phyloP scores from a whole-genome alignment of 768 basidiomycete species.

The Macrolepiota dolichaula region DNA sequence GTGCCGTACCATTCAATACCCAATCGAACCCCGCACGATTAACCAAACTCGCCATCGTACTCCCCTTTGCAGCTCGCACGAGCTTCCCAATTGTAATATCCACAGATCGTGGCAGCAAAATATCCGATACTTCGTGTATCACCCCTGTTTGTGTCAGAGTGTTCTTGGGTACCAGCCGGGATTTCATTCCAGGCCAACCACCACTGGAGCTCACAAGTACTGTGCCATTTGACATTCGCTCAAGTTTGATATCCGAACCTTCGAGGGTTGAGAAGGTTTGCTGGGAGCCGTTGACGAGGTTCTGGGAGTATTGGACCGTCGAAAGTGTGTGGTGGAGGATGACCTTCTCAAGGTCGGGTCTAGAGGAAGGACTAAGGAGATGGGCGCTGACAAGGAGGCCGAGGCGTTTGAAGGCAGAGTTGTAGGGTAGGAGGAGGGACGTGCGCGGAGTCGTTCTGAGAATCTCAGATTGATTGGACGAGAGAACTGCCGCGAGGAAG shows the following conservation, averaged over 20 bases:
- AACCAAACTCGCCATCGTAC: conserved; percentile 84
- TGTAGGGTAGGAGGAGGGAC: conserved; percentile 85
- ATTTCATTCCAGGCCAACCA: conserved; percentile 72
- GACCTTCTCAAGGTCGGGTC: conserved; percentile 76
- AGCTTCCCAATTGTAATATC: conserved; percentile 88
- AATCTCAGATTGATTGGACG: conserved; percentile 74
- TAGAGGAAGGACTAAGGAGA: conserved; percentile 75
- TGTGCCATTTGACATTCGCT: conserved; percentile 50
- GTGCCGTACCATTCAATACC: conserved; percentile 82
- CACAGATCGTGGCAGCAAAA: conserved; percentile 85
- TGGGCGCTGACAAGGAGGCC: conserved; percentile 84
- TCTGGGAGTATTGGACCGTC: conserved; percentile 68
- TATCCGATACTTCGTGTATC: conserved; percentile 82
- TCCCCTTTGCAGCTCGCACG: conserved; percentile 82
- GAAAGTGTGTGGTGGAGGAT: conserved; percentile 85
- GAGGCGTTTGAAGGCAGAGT: conserved; percentile 83
- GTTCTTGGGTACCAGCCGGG: conserved; percentile 56
- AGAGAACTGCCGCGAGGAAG: conserved; percentile 88
- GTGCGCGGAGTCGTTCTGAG: conserved; percentile 64
- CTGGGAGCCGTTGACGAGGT: conserved; percentile 59
- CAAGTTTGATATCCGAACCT: conserved; percentile 77
- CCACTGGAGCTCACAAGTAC: conserved; percentile 63
- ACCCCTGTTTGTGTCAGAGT: conserved; percentile 86
- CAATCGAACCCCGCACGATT: conserved; percentile 85
- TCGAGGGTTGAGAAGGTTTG: conserved; percentile 80